Base-by-base conservation (phyloP, 2,329 filamentous ascomycete species). In the Diplodia sapinea region DNA sequence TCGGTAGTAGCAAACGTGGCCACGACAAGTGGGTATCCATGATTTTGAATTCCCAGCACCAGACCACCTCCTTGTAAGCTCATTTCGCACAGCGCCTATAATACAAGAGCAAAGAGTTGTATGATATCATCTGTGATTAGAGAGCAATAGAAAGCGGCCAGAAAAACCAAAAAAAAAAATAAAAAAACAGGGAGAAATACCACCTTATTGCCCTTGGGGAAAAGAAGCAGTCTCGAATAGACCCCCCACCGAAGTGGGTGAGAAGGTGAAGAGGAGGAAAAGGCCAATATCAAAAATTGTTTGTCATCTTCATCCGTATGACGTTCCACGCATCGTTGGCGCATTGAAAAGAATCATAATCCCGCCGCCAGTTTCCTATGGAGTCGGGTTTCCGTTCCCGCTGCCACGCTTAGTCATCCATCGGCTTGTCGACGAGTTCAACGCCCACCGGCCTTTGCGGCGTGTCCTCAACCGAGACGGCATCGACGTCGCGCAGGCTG, bases 371-470 rank as follows among this genome's bases (percentile, higher is more conserved):
- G 20, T 47, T 11, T 47, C 43, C 9, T 47, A 17, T 47, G 4
- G 40, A n/a, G 17, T n/a, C 38, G 38, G 15, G 15, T 47, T 47
- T 17, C 43, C 17, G 11, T 36, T 63, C 31, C n/a, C 26, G n/a
- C 20, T 63, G n/a, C 9, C 23, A 7, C 13, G 29, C 51, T 65
- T 33, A 91, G 79, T 92, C 89, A 79, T 92, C 89, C 89, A 93
- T 92, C n/a, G 90, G 88, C 79, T 87, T 89, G 77, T 93, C 91
- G 74, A 88, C 87, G 74, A 93, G 82, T 71, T 88, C 89, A 51
- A 93, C 89, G 7, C 89, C 87, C 62, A 81, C 78, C 55, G 74
- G 72, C 66, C 77, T 77, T 68, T 71, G 68, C 59, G 70, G 68
- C 6, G 78, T 79, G 70, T 80, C 78, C 68, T 77, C 76, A 50